phyloP scores from a whole-genome alignment of 257 asterid species.

The Plantago elongata region DNA sequence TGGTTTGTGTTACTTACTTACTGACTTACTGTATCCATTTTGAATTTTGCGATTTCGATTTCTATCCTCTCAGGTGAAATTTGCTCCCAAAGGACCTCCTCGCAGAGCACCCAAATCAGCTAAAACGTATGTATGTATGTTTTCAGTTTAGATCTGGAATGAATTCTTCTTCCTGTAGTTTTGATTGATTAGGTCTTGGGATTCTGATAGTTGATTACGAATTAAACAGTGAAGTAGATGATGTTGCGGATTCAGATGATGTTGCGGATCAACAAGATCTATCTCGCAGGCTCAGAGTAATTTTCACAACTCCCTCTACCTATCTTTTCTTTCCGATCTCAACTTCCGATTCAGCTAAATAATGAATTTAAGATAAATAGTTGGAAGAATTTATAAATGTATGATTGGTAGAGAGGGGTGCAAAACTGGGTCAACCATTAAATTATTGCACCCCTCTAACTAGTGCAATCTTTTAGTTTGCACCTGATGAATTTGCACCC shows the following conservation, averaged over 20 bases:
- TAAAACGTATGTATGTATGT: conserved; percentile 25
- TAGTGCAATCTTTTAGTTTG: too few relatives aligned
- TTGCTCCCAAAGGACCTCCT: conserved; percentile 50
- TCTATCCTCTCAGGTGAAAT: conserved; percentile 37
- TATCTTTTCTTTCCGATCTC: neutral
- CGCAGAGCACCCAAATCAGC: conserved; percentile 23
- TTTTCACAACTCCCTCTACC: neutral
- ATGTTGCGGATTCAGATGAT: conserved; percentile 17
- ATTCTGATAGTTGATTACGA: neutral
- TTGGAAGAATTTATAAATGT: too few relatives aligned
- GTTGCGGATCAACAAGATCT: conserved; percentile 23
- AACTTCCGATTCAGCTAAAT: too few relatives aligned
- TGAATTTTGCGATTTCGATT: neutral
- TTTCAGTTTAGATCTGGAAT: neutral
- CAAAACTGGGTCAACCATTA: too few relatives aligned
- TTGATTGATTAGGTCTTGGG: neutral
- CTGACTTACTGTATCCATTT: neutral
- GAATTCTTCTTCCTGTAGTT: neutral
- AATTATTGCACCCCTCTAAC: too few relatives aligned
- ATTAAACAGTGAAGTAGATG: conserved; percentile 31
- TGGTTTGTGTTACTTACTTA: neutral
- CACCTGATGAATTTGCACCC: too few relatives aligned
- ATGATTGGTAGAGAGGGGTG: too few relatives aligned
- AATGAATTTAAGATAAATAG: too few relatives aligned
- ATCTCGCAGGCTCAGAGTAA: conserved; percentile 38